Base-by-base conservation (phyloP, 2,329 filamentous ascomycete species). In the Chaetomiaceae sp. region DNA sequence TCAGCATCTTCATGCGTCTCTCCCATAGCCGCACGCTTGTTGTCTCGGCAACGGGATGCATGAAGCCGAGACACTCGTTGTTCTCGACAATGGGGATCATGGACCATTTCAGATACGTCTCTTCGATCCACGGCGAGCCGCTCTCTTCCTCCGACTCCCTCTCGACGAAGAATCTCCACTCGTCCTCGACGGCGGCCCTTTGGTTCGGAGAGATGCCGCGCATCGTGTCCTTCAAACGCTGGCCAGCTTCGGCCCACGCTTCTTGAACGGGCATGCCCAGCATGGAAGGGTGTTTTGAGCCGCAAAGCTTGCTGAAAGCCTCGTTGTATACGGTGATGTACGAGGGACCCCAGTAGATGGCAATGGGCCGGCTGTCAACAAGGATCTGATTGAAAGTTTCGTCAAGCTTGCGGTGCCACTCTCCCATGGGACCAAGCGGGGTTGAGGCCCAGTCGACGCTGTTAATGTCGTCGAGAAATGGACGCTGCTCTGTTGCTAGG, bases 311-410 rank as follows among this genome's bases (percentile, higher is more conserved):
- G 58, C 79, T 73, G 59, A 88, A 89, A 0, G 85, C 83, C 61
- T 87, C 85, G 60, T 90, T 90, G 69, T 90, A 90, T 9, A 90
- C 79, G 7, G 79, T 78, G 14, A 84, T 77, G 37, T 81, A 74
- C 11, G 82, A 75, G 2, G 76, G 68, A 1, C 81, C 81, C 81
- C 81, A 85, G 61, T 84, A 84, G 66, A 83, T 76, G 9, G 79
- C 78, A 18, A 77, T 76, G 3, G 78, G 77, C 9, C 68, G 65
- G 23, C 68, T 70, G 60, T 75, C 72, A 23, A 68, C 67, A 27
- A 75, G 63, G 32, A 72, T 66, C 48, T 74, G 66, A 53, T 70
- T 68, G 52, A 71, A 66, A 1, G 66, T 66, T 41, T 75, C 71
- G 30, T 74, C 71, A 18, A 79, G 70, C 14, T 69, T 67, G 2